phyloP scores from a whole-genome alignment of 768 basidiomycete genomes.

The Kwoniella sp. region DNA sequence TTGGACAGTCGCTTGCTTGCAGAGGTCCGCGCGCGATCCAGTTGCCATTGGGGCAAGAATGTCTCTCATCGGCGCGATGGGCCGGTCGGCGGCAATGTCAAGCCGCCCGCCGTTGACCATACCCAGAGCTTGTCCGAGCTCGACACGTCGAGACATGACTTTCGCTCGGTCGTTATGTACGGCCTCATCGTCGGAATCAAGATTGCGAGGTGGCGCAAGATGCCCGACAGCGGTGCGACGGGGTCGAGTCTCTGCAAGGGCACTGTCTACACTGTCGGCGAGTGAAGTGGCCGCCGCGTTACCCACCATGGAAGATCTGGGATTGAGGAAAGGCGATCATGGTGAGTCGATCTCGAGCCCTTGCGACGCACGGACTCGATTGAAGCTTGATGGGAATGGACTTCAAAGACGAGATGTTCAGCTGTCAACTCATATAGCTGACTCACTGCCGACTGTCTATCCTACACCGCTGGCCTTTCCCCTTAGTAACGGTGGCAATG shows the following conservation, averaged over 20 bases:
- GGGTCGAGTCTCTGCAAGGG: too few relatives aligned
- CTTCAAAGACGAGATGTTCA: too few relatives aligned
- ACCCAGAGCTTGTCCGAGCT: background rate
- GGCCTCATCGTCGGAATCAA: background rate
- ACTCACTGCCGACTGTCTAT: background rate
- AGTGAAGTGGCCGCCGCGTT: background rate
- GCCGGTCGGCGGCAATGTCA: background rate
- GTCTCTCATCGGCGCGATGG: background rate
- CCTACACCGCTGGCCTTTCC: too few relatives aligned
- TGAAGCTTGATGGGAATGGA: too few relatives aligned
- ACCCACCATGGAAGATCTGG: slow-evolving; percentile 24
- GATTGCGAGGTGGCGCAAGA: background rate
- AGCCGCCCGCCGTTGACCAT: background rate
- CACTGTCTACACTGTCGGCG: background rate
- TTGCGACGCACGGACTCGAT: too few relatives aligned
- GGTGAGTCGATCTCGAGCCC: too few relatives aligned
- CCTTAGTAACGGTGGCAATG: slow-evolving; percentile 85
- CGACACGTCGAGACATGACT: background rate
- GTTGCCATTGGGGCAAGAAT: too few relatives aligned
- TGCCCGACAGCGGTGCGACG: background rate
- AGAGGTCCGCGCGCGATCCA: too few relatives aligned
- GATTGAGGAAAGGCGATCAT: slow-evolving; percentile 36
- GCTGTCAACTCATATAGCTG: background rate
- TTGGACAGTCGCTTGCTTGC: too few relatives aligned
- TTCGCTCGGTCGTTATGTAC: too few relatives aligned